Base-by-base conservation (phyloP, 257 asterid genomes). In the Gynochthodes officinalis region DNA sequence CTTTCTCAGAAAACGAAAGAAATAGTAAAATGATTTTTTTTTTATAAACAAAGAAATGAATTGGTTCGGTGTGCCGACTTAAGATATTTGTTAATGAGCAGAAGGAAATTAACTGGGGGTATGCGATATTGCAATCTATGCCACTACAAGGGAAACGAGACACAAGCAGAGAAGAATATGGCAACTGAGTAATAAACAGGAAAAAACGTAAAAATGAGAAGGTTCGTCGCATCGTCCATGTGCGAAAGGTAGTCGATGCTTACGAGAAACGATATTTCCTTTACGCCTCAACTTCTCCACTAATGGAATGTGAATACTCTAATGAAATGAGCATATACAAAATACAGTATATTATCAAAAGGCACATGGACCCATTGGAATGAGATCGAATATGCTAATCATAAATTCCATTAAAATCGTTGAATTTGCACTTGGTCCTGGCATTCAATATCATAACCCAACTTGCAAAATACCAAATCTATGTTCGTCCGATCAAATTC, bases 271-370 rank as follows among this genome's bases (percentile, higher is more conserved):
- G 28, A 52, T 15, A 18, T 39, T 11, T 28, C 39, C n/a, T 69
- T 69, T 0, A 25, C 16, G 52, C 53, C 64, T 53, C 50, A 37
- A 25, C 54, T 7, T 25, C 71, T 25, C 71, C 77, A 73, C 71
- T 60, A 23, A n/a, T 7, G 32, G 3, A 72, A 21, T 50, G 14
- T 5, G 77, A 25, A 53, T 53, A 53, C 60, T 53, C 28, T 21
- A 53, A 53, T 4, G 7, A 27, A 55, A 7, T 53, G 23, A 70
- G 54, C n/a, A 6, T 5, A 19, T 18, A 63, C 40, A 37, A 69
- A 9, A 48, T 2, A 48, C 21, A 48, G 21, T 53, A n/a, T 39
- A 55, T 37, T 55, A 25, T 5, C 7, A 14, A 4, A n/a, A 14
- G 27, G 65, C 67, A 58, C 57, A 70, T 57, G 75, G 46, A 58